phyloP scores from a whole-genome alignment of 139 green algal species.

The Chlorella sorokiniana region DNA sequence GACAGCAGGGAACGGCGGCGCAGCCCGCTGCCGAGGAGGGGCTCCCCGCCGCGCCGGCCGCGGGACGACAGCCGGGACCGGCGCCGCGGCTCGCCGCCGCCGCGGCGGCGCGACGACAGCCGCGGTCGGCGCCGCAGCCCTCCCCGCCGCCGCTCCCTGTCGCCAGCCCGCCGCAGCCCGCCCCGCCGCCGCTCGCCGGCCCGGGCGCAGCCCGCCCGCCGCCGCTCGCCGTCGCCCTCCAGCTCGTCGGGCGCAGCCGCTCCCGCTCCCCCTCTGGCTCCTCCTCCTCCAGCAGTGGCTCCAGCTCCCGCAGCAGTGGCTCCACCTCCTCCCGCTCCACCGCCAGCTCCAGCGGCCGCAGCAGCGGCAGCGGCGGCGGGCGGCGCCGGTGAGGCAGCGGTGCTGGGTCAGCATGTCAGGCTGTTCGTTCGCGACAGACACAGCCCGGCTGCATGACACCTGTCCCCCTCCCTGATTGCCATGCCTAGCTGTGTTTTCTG shows the following conservation, averaged over 20 bases:
- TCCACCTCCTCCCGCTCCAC: neutral
- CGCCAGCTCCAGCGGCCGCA: neutral
- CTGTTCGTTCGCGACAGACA: neutral
- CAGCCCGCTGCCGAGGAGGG: neutral
- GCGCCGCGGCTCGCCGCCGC: neutral
- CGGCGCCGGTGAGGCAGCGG: neutral
- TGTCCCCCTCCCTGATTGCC: no score
- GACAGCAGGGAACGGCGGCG: slow-evolving; percentile 7
- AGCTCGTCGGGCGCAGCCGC: slow-evolving; percentile 6
- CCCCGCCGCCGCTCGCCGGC: neutral
- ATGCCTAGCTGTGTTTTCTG: no score
- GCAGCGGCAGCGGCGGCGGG: slow-evolving; percentile 10
- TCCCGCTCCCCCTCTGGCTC: neutral
- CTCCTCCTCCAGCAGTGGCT: neutral
- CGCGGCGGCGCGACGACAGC: neutral
- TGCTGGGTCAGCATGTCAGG: no score
- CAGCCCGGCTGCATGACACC: neutral
- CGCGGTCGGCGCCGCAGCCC: neutral
- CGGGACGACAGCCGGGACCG: neutral
- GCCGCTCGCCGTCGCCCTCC: neutral
- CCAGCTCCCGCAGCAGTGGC: slow-evolving; percentile 22
- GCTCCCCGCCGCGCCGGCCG: neutral
- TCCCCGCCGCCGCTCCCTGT: neutral
- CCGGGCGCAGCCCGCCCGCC: neutral
- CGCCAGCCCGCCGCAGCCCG: neutral